phyloP scores from a whole-genome alignment of 2,329 filamentous ascomycete genomes.

The Hymenoscyphus albidus region DNA sequence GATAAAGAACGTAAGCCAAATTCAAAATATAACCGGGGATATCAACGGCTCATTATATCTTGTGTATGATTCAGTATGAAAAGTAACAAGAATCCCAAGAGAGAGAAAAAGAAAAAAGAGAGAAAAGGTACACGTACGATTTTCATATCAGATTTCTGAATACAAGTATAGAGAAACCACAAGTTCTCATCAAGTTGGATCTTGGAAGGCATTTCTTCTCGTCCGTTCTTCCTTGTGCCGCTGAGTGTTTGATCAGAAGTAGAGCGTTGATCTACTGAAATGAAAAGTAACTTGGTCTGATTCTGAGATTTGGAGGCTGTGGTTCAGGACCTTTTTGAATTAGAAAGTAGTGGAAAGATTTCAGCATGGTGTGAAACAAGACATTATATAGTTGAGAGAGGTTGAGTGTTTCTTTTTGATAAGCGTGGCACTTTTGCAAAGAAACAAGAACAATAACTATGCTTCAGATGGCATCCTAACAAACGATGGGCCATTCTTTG shows the following conservation, averaged over 20 bases:
- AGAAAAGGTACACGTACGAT: slow-evolving; percentile 32
- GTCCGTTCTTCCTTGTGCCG: not conserved
- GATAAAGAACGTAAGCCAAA: too few relatives aligned
- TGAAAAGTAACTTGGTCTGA: not conserved
- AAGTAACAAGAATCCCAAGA: not conserved
- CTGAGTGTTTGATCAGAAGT: not conserved
- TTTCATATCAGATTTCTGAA: slow-evolving; percentile 38
- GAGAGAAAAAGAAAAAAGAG: too few relatives aligned
- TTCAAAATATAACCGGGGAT: too few relatives aligned
- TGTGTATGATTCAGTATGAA: too few relatives aligned
- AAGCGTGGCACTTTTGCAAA: not conserved
- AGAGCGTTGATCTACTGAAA: not conserved
- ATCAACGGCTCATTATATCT: too few relatives aligned
- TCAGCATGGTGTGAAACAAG: not conserved
- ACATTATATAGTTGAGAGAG: slow-evolving; percentile 1
- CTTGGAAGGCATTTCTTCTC: slow-evolving; percentile 37
- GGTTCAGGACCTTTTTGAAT: not conserved
- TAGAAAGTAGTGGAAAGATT: not conserved
- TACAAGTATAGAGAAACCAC: slow-evolving; percentile 41
- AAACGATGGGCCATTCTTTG: not conserved
- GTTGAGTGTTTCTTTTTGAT: not conserved
- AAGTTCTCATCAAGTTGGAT: slow-evolving; percentile 39
- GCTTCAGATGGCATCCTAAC: not conserved
- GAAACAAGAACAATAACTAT: not conserved
- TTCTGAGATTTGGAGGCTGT: not conserved